phyloP scores from a whole-genome alignment of 495 filamentous ascomycete species.

The Penicillium subrubescens region DNA sequence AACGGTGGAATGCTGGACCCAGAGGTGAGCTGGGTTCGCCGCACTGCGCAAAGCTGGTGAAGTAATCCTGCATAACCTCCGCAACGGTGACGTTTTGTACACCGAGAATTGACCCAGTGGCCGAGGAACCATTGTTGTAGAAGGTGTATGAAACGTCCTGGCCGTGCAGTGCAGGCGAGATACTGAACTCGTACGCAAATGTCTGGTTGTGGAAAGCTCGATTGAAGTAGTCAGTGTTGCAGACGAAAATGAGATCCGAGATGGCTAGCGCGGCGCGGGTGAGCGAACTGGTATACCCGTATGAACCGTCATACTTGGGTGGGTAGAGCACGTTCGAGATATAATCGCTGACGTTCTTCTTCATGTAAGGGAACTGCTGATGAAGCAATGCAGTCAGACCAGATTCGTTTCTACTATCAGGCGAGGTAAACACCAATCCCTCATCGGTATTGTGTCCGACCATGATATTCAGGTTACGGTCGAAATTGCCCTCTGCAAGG shows the following conservation, averaged over 20 bases:
- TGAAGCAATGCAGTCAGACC: conserved; percentile 48
- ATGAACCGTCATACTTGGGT: conserved; percentile 60
- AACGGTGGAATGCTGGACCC: conserved; percentile 42
- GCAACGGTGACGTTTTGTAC: conserved; percentile 52
- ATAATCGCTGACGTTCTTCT: conserved; percentile 48
- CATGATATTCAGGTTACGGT: conserved; percentile 57
- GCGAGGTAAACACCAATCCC: conserved; percentile 59
- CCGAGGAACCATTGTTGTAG: conserved; percentile 47
- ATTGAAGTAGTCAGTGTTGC: conserved; percentile 58
- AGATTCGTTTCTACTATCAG: conserved; percentile 48
- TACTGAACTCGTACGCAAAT: conserved; percentile 61
- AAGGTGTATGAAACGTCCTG: conserved; percentile 62
- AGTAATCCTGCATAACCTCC: conserved; percentile 58
- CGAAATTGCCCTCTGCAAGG: conserved; percentile 58
- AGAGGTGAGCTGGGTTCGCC: conserved; percentile 47
- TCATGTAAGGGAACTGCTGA: conserved; percentile 33
- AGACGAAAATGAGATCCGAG: conserved; percentile 57
- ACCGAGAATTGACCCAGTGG: background rate
- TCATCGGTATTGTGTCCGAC: conserved; percentile 58
- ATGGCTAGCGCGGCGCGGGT: conserved; percentile 36
- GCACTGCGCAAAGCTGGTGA: conserved; percentile 55
- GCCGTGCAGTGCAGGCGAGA: conserved; percentile 58
- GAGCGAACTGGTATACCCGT: conserved; percentile 39
- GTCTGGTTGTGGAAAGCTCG: conserved; percentile 54
- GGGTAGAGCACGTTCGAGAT: conserved; percentile 56